Conservation (phyloP, 768 basidiomycete genomes). For the Megacollybia marginata region DNA sequence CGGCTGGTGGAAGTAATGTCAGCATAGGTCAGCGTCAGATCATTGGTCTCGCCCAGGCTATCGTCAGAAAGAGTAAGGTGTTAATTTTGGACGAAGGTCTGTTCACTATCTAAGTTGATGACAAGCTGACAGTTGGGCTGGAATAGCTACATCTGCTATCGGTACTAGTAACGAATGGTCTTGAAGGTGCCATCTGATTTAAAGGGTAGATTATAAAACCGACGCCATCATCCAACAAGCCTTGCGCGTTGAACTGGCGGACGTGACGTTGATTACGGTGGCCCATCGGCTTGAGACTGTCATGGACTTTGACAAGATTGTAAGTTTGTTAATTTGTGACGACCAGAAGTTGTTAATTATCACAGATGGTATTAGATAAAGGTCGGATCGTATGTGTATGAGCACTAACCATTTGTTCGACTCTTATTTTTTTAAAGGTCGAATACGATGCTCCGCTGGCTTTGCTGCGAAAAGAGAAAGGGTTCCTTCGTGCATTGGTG, state of each 20-base stretch:
- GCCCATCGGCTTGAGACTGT: slow-evolving; percentile 31
- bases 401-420: slow-evolving; percentile 17
- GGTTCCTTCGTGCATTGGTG: slow-evolving; percentile 46
- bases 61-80: slow-evolving; percentile 41
- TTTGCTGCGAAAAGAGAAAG: slow-evolving; percentile 45
- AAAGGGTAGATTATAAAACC: slow-evolving; percentile 20
- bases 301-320: slow-evolving; percentile 25
- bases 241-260: slow-evolving; percentile 29
- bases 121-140: slow-evolving; percentile 12
- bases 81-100: slow-evolving; percentile 55
- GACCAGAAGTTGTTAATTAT: neutral
- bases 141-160: slow-evolving; percentile 18
- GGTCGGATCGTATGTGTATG: slow-evolving; percentile 28
- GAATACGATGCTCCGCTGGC: slow-evolving; percentile 47
- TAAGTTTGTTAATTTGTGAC: slow-evolving; percentile 10
- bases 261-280: slow-evolving; percentile 34
- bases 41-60: slow-evolving; percentile 52
- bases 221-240: slow-evolving; percentile 37
- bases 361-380: slow-evolving; percentile 34
- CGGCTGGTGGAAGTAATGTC: slow-evolving; percentile 59
- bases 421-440: slow-evolving; percentile 18
- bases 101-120: slow-evolving; percentile 27
- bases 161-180: slow-evolving; percentile 9
- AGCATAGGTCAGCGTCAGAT: slow-evolving; percentile 66
- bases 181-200: neutral